Conservation (phyloP, 345 rosid species). For the Geranium brycei region DNA sequence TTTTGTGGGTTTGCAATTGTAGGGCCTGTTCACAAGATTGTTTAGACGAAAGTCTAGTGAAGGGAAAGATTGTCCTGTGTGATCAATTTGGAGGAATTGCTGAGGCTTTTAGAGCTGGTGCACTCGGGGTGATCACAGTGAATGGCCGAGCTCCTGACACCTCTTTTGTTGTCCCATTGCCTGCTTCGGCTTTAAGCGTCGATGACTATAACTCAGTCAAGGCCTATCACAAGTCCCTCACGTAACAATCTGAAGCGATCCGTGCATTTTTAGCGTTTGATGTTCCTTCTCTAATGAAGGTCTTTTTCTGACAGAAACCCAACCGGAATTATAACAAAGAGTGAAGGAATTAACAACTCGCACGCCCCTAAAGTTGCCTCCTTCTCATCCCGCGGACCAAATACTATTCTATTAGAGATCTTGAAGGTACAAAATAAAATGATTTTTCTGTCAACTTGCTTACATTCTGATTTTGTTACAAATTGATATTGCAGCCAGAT, state of each 20-base stretch:
- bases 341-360: neutral
- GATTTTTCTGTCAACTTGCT: too few relatives aligned
- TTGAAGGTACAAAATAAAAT: neutral
- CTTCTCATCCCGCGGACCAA: neutral
- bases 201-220: neutral
- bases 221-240: neutral
- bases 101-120: neutral
- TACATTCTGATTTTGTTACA: too few relatives aligned
- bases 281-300: too few relatives aligned
- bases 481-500: slow-evolving; percentile 23
- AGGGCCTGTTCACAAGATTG: neutral
- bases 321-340: neutral
- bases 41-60: neutral
- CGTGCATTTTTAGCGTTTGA: too few relatives aligned
- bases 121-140: neutral
- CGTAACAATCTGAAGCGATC: neutral
- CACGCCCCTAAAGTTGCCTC: neutral
- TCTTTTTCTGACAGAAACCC: neutral
- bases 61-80: slow-evolving; percentile 4
- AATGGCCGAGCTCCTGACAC: neutral
- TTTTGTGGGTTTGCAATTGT: too few relatives aligned
- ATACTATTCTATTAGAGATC: neutral
- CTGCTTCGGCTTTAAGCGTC: neutral
- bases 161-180: neutral
- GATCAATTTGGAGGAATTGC: neutral